Percentiles rank a stretch among this genome's conserved stretches.
Evolutionary conservation across 163 green algal species (phyloP).

Genomic region (Prototheca stagnorum): DNA sequence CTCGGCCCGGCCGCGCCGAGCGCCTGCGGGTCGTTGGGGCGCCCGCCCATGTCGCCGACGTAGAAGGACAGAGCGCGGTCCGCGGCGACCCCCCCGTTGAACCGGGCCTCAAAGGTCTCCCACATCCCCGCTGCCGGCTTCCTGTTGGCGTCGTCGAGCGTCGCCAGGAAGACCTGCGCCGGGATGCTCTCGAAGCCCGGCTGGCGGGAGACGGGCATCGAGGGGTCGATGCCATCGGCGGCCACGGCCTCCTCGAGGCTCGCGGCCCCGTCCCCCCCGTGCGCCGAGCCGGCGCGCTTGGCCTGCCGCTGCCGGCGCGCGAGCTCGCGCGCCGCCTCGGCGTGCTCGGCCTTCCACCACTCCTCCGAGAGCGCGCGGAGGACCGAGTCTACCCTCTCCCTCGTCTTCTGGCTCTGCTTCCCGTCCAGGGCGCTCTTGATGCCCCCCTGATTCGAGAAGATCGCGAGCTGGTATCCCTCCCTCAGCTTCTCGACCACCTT

Average conservation of each 20-base stretch:
- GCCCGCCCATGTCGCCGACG: slow-evolving; percentile 5
- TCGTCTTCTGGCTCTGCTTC: slow-evolving; percentile 2
- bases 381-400: slow-evolving; percentile 1
- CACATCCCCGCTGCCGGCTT: slow-evolving; percentile 63
- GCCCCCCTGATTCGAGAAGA: slow-evolving; percentile 36
- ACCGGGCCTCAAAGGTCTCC: slow-evolving; percentile 37
- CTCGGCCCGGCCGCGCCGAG: not conserved
- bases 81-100: slow-evolving; percentile 27
- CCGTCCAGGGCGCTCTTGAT: slow-evolving; percentile 9
- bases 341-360: too few relatives aligned
- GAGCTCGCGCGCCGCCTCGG: too few relatives aligned
- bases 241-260: too few relatives aligned
- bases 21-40: not conserved
- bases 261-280: too few relatives aligned
- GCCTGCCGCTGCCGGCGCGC: too few relatives aligned
- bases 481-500: slow-evolving; percentile 27
- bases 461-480: slow-evolving; percentile 47
- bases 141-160: slow-evolving; percentile 23
- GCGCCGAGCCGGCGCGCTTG: too few relatives aligned
- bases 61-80: slow-evolving; percentile 6
- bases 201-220: too few relatives aligned
- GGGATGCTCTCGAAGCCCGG: not conserved
- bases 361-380: too few relatives aligned
- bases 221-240: too few relatives aligned
- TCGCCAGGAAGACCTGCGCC: slow-evolving; percentile 32